A percentile compares a stretch with the other conserved stretches of the same genome.
Evolutionary conservation across 202 grass and related monocot species (phyloP).

Genomic region (Tripidium arundinaceum): DNA sequence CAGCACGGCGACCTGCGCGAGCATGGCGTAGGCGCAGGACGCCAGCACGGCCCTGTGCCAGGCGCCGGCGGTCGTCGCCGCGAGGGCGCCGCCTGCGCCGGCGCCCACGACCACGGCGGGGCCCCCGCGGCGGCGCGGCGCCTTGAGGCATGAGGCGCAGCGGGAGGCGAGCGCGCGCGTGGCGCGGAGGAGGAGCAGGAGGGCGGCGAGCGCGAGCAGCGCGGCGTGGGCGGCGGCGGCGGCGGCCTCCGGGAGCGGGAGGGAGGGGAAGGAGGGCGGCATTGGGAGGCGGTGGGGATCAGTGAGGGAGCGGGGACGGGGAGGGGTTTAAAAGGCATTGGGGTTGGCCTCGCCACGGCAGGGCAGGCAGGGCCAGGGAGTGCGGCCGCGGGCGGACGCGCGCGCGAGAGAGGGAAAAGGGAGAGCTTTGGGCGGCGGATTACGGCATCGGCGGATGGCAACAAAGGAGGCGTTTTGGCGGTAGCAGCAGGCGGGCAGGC

Average conservation of each 20-base stretch:
- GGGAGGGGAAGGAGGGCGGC: constrained; percentile 19
- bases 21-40: constrained; percentile 50
- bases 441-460: constrained; percentile 57
- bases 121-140: neutral
- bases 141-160: constrained; percentile 52
- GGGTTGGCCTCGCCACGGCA: constrained; percentile 37
- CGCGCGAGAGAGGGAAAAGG: neutral
- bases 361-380: constrained; percentile 17
- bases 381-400: neutral
- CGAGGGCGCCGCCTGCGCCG: neutral
- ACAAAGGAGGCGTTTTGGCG: constrained; percentile 37
- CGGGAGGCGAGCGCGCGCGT: constrained; percentile 40
- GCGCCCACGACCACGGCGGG: neutral
- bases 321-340: constrained; percentile 56
- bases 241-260: constrained; percentile 47
- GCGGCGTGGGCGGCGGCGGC: constrained; percentile 48
- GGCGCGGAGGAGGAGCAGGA: constrained; percentile 52
- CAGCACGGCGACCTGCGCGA: constrained; percentile 46
- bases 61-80: neutral
- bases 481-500: neutral
- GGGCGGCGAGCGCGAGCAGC: constrained; percentile 47
- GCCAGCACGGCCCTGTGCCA: constrained; percentile 47
- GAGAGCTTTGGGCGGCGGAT: constrained; percentile 30
- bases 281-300: constrained; percentile 41
- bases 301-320: constrained; percentile 36